Evolutionary conservation across 805 yeast species (phyloP), one percentile per base, ranked within the genome.

Genomic region (Candida hispaniensis): DNA sequence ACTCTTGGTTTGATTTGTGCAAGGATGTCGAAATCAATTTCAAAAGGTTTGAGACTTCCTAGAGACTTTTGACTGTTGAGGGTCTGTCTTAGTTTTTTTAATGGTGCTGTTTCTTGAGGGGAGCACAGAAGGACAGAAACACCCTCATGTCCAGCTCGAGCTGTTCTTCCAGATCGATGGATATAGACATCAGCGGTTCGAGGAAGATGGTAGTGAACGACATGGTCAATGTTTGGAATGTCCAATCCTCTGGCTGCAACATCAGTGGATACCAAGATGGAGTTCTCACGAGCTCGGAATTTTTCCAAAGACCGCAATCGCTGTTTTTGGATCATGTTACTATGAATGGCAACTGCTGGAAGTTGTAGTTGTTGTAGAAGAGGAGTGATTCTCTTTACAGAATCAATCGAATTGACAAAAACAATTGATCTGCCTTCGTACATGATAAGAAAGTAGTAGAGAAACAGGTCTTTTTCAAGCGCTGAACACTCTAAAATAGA

Each of bases 191-290:
- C 98, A 0, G 96, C 96, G 10, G 93, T 67, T 43, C 97, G 67
- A 7, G 98, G 97, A 43, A 91, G 66, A 58, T 91, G 96, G 52
- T 88, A 91, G 56, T 91, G 98, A 13, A 88, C 80, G 30, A 91
- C 97, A 56, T 91, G 97, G 47, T 85, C 77, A 34, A 91, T 86
- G 29, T 69, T 71, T 2, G 93, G 79, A 38, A 91, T 83, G 64
- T 91, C 98, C 41, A 91, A 67, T 41, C 98, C 98, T 64, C 98
- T 73, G 4, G 98, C 98, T 2, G 98, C 98, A 28, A 91, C 97
- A 58, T 91, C 98, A 4, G 97, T 83, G 1, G 96, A 94, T 35
- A 91, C 70, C 38, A 91, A 63, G 3, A 86, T 66, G 14, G 69
- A 67, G 30, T 64, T 58, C 5, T 60, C 56, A 14, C 50, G 50